Percentiles rank a stretch among this genome's conserved stretches.
Conservation (phyloP, 345 rosid genomes). For the Eucalyptus pauciflora region DNA sequence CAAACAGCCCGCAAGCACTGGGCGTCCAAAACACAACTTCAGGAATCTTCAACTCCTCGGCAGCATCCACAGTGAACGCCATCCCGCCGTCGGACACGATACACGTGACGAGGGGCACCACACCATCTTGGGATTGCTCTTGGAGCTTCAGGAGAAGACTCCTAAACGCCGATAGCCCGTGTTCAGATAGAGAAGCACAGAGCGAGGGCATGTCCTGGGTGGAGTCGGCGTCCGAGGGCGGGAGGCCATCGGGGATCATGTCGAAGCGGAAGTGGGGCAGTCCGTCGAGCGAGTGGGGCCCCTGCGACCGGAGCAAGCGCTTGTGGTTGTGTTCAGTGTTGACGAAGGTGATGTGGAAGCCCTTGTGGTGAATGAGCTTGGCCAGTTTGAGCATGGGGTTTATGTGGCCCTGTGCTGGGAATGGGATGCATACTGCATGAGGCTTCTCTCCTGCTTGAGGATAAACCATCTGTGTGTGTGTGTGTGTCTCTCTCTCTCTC, state of each 20-base stretch:
- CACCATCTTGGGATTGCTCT: not conserved
- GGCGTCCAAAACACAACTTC: not conserved
- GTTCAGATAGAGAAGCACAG: not conserved
- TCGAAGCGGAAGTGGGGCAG: constrained; percentile 12
- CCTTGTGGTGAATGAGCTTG: constrained; percentile 15
- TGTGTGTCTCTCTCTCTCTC: no score
- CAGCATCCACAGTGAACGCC: not conserved
- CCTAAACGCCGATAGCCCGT: not conserved
- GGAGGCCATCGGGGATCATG: constrained; percentile 21
- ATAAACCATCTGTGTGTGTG: no score
- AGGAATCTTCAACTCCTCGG: no score
- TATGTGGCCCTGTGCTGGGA: constrained; percentile 25
- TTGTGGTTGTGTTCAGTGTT: constrained; percentile 12
- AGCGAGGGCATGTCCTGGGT: constrained; percentile 12
- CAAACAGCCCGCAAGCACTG: no score
- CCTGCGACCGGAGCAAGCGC: constrained; percentile 10
- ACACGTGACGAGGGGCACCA: constrained; percentile 21
- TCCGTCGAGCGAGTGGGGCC: not conserved
- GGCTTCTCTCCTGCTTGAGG: not conserved
- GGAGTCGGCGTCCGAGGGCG: not conserved
- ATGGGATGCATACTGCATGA: constrained; percentile 19
- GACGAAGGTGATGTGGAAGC: constrained; percentile 22
- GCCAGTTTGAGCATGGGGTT: constrained; percentile 15
- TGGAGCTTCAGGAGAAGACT: not conserved
- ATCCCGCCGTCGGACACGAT: constrained; percentile 21